A percentile compares a stretch with the other conserved stretches of the same genome.
Conservation (phyloP, 345 rosid genomes). For the Turritis glabra region DNA sequence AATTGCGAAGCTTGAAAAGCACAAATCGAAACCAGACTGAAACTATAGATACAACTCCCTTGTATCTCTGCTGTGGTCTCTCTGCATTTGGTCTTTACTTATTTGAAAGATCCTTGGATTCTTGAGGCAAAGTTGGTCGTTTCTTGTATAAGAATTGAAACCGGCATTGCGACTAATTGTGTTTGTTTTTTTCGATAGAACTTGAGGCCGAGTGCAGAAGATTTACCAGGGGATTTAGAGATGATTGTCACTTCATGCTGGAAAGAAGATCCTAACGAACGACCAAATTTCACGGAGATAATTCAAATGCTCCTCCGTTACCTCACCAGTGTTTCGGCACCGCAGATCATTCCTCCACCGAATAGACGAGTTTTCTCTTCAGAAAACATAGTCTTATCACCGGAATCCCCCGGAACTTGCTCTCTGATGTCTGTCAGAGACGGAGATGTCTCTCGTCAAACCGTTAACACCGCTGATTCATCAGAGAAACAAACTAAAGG, state of each 20-base stretch:
- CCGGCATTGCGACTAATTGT: neutral
- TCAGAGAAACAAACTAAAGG: slow-evolving; percentile 48
- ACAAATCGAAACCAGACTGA: neutral
- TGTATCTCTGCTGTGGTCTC: neutral
- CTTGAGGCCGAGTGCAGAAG: slow-evolving; percentile 81
- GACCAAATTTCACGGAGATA: slow-evolving; percentile 83
- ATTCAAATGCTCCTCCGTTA: slow-evolving; percentile 79
- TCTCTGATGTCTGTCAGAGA: slow-evolving; percentile 75
- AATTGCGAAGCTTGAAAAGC: neutral
- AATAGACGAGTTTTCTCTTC: slow-evolving; percentile 47
- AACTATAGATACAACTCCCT: neutral
- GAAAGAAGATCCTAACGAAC: slow-evolving; percentile 90
- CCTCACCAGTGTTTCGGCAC: slow-evolving; percentile 61
- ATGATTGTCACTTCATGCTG: slow-evolving; percentile 89
- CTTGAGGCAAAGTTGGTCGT: neutral
- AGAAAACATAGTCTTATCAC: slow-evolving; percentile 65
- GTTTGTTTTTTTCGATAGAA: slow-evolving; percentile 46
- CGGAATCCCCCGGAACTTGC: slow-evolving; percentile 88
- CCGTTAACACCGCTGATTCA: slow-evolving; percentile 42
- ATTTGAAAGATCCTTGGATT: neutral
- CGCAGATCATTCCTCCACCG: slow-evolving; percentile 56
- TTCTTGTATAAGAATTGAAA: neutral
- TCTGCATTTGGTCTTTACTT: slow-evolving; percentile 1
- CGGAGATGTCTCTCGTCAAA: slow-evolving; percentile 38
- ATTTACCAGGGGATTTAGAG: slow-evolving; percentile 77